These are phyloP conservation scores for Pleodorina starrii DNA, from an alignment of 139 green algal genomes.

Conservation along the genomic window DNA sequence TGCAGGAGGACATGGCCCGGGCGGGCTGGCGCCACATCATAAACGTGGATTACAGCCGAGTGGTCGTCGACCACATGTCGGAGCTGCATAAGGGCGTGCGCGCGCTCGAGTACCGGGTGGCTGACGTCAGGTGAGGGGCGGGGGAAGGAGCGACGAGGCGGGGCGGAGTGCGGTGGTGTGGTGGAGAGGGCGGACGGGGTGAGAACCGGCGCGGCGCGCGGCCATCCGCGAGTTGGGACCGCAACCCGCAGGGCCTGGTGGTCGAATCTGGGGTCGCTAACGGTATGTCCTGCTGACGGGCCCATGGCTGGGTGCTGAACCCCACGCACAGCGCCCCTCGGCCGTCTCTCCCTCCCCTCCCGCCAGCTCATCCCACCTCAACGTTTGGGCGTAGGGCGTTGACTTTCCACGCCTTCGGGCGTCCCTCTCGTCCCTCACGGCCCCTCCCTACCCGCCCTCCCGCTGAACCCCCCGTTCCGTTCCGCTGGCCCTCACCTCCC, in stretches of 20 bases:
- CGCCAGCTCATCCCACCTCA: background rate
- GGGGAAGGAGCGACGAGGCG: background rate
- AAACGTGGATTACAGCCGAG: conserved; percentile 66
- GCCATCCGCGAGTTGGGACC: too few species aligned
- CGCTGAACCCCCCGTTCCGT: too few species aligned
- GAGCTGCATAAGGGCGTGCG: conserved; percentile 49
- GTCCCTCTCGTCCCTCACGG: background rate
- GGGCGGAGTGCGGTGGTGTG: background rate
- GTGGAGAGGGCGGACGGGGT: background rate
- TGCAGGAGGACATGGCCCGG: conserved; percentile 68
- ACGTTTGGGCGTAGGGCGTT: too few species aligned
- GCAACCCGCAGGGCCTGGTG: too few species aligned
- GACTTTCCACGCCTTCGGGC: too few species aligned
- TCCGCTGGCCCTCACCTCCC: too few species aligned
- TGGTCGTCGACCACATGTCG: conserved; percentile 61
- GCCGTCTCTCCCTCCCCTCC: background rate
- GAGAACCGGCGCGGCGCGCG: too few species aligned
- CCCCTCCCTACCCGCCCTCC: too few species aligned
- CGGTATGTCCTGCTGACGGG: too few species aligned
- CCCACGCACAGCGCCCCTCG: too few species aligned
- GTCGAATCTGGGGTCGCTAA: too few species aligned
- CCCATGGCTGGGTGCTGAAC: too few species aligned
- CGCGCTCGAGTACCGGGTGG: conserved; percentile 61
- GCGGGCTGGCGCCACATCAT: conserved; percentile 61
- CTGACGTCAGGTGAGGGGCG: conserved; percentile 52